phyloP scores from a whole-genome alignment of 345 rosid genomes.

The Cardamine occulta region DNA sequence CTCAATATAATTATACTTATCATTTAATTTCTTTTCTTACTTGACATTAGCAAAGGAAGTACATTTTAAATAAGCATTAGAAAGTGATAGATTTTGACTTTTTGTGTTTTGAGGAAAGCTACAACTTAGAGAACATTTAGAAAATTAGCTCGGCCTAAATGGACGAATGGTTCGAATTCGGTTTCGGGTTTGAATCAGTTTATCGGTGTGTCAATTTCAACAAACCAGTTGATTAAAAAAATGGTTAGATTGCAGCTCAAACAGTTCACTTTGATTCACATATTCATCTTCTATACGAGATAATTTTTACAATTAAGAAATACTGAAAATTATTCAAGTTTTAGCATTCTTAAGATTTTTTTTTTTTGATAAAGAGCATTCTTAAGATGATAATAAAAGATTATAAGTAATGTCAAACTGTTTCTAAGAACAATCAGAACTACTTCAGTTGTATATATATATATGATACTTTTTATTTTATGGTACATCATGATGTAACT shows the following conservation, averaged over 20 bases:
- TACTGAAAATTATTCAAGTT: background rate
- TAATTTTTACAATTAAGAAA: background rate
- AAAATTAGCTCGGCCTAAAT: background rate
- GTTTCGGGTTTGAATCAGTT: background rate
- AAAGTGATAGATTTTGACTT: background rate
- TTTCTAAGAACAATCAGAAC: too few species aligned
- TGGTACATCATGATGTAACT: too few species aligned
- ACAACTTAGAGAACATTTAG: background rate
- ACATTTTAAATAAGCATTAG: background rate
- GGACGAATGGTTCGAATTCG: background rate
- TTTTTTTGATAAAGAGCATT: too few species aligned
- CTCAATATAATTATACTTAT: constrained; percentile 1
- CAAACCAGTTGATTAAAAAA: too few species aligned
- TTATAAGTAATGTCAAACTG: too few species aligned
- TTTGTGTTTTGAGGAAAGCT: constrained; percentile 2
- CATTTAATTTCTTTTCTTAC: constrained; percentile 2
- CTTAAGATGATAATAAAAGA: background rate
- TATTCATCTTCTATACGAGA: background rate
- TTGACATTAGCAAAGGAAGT: background rate
- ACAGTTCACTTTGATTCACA: background rate
- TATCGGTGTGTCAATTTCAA: background rate
- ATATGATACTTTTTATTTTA: too few species aligned
- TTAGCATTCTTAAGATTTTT: background rate
- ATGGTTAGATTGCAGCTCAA: background rate
- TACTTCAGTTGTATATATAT: too few species aligned